Percentiles rank a stretch among this genome's conserved stretches.
phyloP scores from a whole-genome alignment of 2,329 filamentous ascomycete species.

The Paecilomyces formosus region DNA sequence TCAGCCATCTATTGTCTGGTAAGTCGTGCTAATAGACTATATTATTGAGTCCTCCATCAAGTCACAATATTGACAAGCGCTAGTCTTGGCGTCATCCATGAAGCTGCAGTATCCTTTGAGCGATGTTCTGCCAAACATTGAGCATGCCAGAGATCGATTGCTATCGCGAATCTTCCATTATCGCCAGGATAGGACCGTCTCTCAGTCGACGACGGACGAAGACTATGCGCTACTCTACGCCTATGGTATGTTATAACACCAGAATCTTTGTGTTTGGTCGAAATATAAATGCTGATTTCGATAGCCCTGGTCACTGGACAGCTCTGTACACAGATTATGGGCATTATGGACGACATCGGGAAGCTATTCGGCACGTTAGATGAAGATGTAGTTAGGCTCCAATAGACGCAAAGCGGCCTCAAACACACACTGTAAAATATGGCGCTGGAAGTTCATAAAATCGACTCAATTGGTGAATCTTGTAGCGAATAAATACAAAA shows the following conservation, averaged over 20 bases:
- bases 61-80: constrained; percentile 37
- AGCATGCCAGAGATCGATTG: constrained; percentile 70
- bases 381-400: constrained; percentile 54
- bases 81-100: constrained; percentile 82
- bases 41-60: background rate
- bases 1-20: constrained; percentile 74
- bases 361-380: constrained; percentile 54
- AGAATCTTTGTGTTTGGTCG: background rate
- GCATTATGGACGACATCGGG: constrained; percentile 50
- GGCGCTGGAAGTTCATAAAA: background rate
- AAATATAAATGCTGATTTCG: constrained; percentile 2
- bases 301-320: constrained; percentile 56
- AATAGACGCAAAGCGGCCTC: constrained; percentile 22
- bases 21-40: constrained; percentile 12
- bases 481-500: background rate
- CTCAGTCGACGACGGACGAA: constrained; percentile 39
- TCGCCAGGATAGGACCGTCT: constrained; percentile 57
- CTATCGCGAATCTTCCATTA: constrained; percentile 85
- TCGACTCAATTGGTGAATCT: background rate
- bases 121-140: constrained; percentile 77
- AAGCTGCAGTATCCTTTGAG: constrained; percentile 92
- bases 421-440: background rate
- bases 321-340: constrained; percentile 47
- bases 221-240: constrained; percentile 92
- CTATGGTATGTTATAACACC: constrained; percentile 53